Evolutionary conservation across 208 protist genomes (phyloP), one percentile per base, ranked within the genome.

Genomic region (Tritrichomonas foetus): DNA sequence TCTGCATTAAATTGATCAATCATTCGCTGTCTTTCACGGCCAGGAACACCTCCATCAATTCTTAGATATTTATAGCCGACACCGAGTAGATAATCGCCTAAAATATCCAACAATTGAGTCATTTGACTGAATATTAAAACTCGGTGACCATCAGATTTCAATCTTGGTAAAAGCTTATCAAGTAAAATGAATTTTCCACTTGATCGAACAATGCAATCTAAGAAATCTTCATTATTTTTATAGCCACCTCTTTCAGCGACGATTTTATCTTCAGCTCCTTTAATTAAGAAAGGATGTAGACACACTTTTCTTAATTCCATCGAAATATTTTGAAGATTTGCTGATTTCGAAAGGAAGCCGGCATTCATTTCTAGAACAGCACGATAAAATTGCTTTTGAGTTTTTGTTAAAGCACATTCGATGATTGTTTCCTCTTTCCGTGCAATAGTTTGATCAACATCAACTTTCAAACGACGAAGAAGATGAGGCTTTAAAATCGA

Each of bases 111-210:
- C 0, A 95, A 22, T 50, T 89, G 84, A 5, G 97, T 96, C 96
- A 99, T 98, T 94, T 98, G 98, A 0, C 96, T 98, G 92, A 99
- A 99, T 66, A 99, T 97, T 0, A 99, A 96, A 11, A 99, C 98
- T 66, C 97, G 95, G 94, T 98, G 97, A 27, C 97, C 97, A 1
- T 94, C 94, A 27, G 95, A 94, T 69, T 96, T 94, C 22, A 99
- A 92, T 93, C 95, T 95, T 9, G 95, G 72, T 36, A 99, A 96
- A 33, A 99, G 94, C 93, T 96, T 94, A 72, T 96, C 94, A 0
- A 96, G 93, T 14, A 97, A 93, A 80, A 95, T 95, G 50, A 97
- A 96, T 93, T 97, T 97, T 50, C 95, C 95, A 98, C 94, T 99
- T 99, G 94, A 95, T 94, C 9, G 94, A 93, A 53, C 94, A 94